These are phyloP conservation scores for Phylloporus sp. DNA, from an alignment of 1,284 basidiomycete species.

Conservation along the genomic window DNA sequence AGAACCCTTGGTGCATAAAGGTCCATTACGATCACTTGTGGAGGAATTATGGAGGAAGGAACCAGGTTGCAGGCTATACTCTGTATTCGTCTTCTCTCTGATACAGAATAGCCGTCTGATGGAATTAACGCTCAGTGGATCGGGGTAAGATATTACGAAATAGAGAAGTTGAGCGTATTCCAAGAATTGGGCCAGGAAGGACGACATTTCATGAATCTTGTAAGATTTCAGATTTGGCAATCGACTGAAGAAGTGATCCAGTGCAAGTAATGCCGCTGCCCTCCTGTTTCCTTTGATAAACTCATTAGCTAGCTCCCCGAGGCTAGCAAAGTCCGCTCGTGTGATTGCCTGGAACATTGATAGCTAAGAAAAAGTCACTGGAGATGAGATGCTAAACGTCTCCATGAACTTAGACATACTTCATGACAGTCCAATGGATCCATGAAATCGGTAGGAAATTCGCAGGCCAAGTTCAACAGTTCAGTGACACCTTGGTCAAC, in stretches of 20 bases:
- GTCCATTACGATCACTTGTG: constrained; percentile 7
- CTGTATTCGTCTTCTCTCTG: constrained; percentile 32
- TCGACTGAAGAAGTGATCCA: constrained; percentile 35
- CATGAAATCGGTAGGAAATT: constrained; percentile 25
- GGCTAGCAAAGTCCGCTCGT: constrained; percentile 11
- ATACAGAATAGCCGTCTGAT: constrained; percentile 52
- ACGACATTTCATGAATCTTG: constrained; percentile 36
- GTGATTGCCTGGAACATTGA: constrained; percentile 37
- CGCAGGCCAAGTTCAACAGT: constrained; percentile 26
- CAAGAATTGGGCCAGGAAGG: constrained; percentile 45
- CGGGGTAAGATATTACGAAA: constrained; percentile 32
- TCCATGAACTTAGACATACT: constrained; percentile 14
- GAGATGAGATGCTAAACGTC: background rate
- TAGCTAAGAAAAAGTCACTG: constrained; percentile 14
- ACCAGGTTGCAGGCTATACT: constrained; percentile 34
- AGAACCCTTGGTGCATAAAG: constrained; percentile 3
- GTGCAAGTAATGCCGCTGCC: constrained; percentile 30
- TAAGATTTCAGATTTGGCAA: constrained; percentile 19
- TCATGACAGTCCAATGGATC: constrained; percentile 26
- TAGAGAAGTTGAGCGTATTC: constrained; percentile 47
- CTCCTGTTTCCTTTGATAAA: constrained; percentile 20
- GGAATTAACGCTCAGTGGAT: constrained; percentile 35
- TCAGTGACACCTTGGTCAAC: constrained; percentile 8
- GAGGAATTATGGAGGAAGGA: constrained; percentile 37
- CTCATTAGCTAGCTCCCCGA: constrained; percentile 19